Base-by-base conservation (phyloP, 805 yeast genomes). In the Blastobotrys terrestris region DNA sequence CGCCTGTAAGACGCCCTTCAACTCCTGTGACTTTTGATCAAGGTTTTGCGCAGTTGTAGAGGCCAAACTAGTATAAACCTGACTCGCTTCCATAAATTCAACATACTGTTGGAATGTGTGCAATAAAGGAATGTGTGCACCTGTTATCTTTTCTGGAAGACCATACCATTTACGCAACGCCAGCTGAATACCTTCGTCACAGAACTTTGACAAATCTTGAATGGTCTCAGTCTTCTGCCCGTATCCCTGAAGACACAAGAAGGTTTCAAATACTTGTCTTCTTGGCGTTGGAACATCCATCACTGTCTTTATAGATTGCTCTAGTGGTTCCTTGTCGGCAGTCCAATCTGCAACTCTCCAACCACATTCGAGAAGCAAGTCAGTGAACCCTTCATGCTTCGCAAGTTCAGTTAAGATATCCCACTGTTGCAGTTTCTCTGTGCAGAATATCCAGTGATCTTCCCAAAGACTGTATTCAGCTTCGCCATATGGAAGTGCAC, bases 331-430 rank as follows among this genome's bases (percentile, higher is more conserved):
- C 58, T 91, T 79, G 63, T 95, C 99, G 6, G 95, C 84, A 55
- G 84, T 85, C 99, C 99, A 94, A 64, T 94, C 98, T 5, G 99
- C 97, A 41, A 94, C 95, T 63, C 99, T 78, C 99, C 99, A 94
- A 40, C 98, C 99, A 77, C 99, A 95, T 67, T 94, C 99, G n/a
- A 94, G 74, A 21, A 95, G 72, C 58, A 94, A 74, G 63, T 94
- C 99, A 0, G 97, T 90, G 66, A 92, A 95, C 0, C 97, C 97
- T 73, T 95, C 99, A 64, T 95, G 98, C 61, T 92, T 90, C 2
- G 99, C 97, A 31, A 95, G 75, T 63, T 94, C 99, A 0, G 99
- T 92, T 54, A 94, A 74, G 47, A 94, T 85, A 64, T 94, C 99
- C 99, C 99, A 94, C 59, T 94, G 97, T 65, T 94, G 99, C 42